Percentiles rank a stretch among this genome's conserved stretches.
Evolutionary conservation across 495 filamentous ascomycete genomes (phyloP).

Genomic region (Aspergillus baeticus): DNA sequence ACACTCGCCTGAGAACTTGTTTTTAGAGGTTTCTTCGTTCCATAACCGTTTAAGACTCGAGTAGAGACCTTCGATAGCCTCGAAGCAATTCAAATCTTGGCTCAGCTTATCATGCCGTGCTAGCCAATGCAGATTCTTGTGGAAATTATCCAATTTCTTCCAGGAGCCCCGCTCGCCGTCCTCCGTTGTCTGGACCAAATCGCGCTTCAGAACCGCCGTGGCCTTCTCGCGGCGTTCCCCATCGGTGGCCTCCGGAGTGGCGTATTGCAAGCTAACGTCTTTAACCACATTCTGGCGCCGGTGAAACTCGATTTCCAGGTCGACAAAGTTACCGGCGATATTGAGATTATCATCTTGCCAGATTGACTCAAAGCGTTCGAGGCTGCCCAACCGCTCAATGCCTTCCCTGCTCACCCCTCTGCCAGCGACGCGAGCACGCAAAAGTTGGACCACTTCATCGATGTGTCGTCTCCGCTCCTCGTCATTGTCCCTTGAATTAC

Average conservation of each 20-base stretch:
- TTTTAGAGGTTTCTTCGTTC: slow-evolving; percentile 48
- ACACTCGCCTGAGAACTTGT: slow-evolving; percentile 45
- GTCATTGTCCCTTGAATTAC: slow-evolving; percentile 45
- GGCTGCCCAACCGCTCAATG: slow-evolving; percentile 70
- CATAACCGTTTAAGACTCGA: slow-evolving; percentile 62
- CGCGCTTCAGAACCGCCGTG: slow-evolving; percentile 50
- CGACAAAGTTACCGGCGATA: slow-evolving; percentile 65
- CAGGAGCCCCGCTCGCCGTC: slow-evolving; percentile 41
- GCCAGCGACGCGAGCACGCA: slow-evolving; percentile 44
- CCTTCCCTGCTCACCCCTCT: slow-evolving; percentile 74
- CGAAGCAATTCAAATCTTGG: slow-evolving; percentile 79
- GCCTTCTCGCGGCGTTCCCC: slow-evolving; percentile 44
- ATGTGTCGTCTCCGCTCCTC: slow-evolving; percentile 56
- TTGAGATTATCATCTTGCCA: slow-evolving; percentile 68
- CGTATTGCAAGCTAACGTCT: slow-evolving; percentile 46
- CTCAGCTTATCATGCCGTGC: slow-evolving; percentile 79
- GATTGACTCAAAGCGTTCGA: slow-evolving; percentile 71
- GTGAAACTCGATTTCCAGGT: slow-evolving; percentile 52
- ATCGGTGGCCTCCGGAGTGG: slow-evolving; percentile 42
- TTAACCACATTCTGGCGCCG: slow-evolving; percentile 44
- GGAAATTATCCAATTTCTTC: slow-evolving; percentile 68
- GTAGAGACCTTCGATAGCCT: slow-evolving; percentile 82
- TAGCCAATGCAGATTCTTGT: slow-evolving; percentile 76
- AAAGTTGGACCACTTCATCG: slow-evolving; percentile 40
- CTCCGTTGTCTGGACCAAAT: slow-evolving; percentile 42